Percentiles rank a stretch among this genome's conserved stretches.
phyloP scores from a whole-genome alignment of 306 rosid species.

The Vachellia collinsii region DNA sequence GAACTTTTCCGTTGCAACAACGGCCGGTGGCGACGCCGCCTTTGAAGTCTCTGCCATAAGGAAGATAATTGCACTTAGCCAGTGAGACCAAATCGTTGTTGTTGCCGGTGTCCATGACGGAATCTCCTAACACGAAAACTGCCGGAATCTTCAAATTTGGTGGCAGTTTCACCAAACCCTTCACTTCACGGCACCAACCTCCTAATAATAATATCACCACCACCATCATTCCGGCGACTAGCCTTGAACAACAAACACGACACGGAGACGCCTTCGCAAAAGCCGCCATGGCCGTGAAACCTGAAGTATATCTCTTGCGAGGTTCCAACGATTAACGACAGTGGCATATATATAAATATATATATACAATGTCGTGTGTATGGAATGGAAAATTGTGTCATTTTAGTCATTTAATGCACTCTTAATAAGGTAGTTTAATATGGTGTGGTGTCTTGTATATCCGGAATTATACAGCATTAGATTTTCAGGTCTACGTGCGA shows the following conservation, averaged over 20 bases:
- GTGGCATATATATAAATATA: too few species aligned
- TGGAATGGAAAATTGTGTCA: too few species aligned
- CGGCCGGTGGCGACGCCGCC: conserved; percentile 46
- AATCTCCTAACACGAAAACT: conserved; percentile 69
- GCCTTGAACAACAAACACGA: not conserved
- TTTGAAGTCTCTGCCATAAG: conserved; percentile 40
- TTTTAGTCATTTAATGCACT: too few species aligned
- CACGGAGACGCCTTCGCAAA: not conserved
- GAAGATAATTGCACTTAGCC: conserved; percentile 44
- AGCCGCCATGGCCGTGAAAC: not conserved
- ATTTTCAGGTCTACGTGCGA: too few species aligned
- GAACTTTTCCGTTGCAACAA: conserved; percentile 47
- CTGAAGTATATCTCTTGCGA: too few species aligned
- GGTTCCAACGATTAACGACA: too few species aligned
- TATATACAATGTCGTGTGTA: too few species aligned
- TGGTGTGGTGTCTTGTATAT: too few species aligned
- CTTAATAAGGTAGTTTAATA: too few species aligned
- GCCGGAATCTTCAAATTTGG: conserved; percentile 57
- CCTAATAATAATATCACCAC: conserved; percentile 9
- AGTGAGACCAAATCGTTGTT: conserved; percentile 41
- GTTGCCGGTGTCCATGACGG: conserved; percentile 81
- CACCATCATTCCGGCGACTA: not conserved
- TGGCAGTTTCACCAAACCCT: conserved; percentile 43
- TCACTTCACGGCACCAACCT: not conserved
- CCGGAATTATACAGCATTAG: too few species aligned